Percentiles rank a stretch among this genome's conserved stretches.
phyloP scores from a whole-genome alignment of 345 rosid genomes.

The Corchorus capsularis region DNA sequence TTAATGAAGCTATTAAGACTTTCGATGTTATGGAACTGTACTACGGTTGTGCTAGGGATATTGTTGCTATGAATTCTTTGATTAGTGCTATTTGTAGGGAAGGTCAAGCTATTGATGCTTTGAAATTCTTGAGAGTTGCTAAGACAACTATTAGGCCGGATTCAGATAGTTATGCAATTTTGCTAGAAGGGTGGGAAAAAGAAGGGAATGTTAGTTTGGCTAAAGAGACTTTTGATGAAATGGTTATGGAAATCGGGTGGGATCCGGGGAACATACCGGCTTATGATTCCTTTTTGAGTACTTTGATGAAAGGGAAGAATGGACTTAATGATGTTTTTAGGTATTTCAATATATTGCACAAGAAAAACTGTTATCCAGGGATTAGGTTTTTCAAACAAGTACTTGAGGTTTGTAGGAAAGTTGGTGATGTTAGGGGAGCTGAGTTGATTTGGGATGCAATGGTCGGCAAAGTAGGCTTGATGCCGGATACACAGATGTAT shows the following conservation, averaged over 20 bases:
- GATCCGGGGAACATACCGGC: slow-evolving; percentile 55
- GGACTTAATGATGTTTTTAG: slow-evolving; percentile 45
- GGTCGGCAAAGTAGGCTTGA: slow-evolving; percentile 37
- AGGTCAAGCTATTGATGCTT: slow-evolving; percentile 42
- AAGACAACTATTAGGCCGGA: slow-evolving; percentile 48
- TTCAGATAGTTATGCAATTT: slow-evolving; percentile 50
- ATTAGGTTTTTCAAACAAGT: slow-evolving; percentile 41
- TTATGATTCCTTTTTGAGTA: slow-evolving; percentile 47
- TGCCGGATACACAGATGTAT: slow-evolving; percentile 50
- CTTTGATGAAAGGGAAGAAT: slow-evolving; percentile 42
- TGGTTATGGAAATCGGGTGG: slow-evolving; percentile 60
- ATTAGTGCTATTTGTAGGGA: slow-evolving; percentile 68
- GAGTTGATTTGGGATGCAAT: slow-evolving; percentile 46
- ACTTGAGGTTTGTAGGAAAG: slow-evolving; percentile 35
- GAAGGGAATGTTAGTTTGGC: slow-evolving; percentile 42
- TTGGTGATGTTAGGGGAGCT: slow-evolving; percentile 39
- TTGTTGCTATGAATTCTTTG: slow-evolving; percentile 56
- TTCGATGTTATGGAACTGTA: slow-evolving; percentile 63
- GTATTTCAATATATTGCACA: slow-evolving; percentile 34
- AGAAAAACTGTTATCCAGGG: slow-evolving; percentile 48
- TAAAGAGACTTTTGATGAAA: slow-evolving; percentile 39
- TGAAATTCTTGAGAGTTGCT: slow-evolving; percentile 39
- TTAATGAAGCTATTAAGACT: slow-evolving; percentile 45
- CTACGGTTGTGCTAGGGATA: slow-evolving; percentile 44
- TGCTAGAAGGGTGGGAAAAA: slow-evolving; percentile 69